Base-by-base conservation (phyloP, 2,329 filamentous ascomycete species). In the Chalaropsis thielavioides region DNA sequence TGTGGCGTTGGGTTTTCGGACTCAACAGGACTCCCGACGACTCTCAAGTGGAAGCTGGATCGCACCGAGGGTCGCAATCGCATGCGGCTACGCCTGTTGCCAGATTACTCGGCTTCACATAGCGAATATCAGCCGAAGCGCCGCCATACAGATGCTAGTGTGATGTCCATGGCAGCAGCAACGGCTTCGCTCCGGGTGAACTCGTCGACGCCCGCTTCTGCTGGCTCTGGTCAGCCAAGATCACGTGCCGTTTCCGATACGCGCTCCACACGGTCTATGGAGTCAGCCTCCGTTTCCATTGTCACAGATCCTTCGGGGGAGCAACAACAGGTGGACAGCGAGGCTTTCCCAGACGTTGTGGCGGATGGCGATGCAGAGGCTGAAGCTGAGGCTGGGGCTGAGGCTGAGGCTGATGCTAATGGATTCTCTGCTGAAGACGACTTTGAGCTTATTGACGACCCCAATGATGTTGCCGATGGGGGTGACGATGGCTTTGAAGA, bases 371-470 rank as follows among this genome's bases (percentile, higher is more conserved):
- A 38, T 58, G 17, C 31, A 3, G 54, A 51, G n/a, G 38, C 43
- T 15, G 61, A 54, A 13, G 40, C 22, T n/a, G n/a, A n/a, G n/a
- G n/a, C n/a, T n/a, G n/a, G n/a, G n/a, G n/a, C n/a, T n/a, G 46
- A 41, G 35, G 38, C 35, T 24, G 64, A 43, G 17, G 38, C 13
- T 43, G 63, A 35, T 6, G 51, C 22, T 27, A 41, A 54, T 5
- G 44, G 22, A 24, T 62, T 67, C 27, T 59, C 63, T 10, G 77
- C 86, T 0, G 94, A 96, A 66, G 94, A 97, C 58, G 95, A 95
- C 69, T 99, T 96, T 72, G 94, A 99, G 75, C 84, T 99, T 69
- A 87, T 99, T 6, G 92, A 97, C 67, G 92, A 96, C 68, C 92
- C 92, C 0, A 91, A 91, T 70, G 88, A 92, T 65, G 84, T 88